Percentiles rank a stretch among this genome's conserved stretches.
Conservation (phyloP, 352 stramenopile genomes). For the Phytophthora idaei region DNA sequence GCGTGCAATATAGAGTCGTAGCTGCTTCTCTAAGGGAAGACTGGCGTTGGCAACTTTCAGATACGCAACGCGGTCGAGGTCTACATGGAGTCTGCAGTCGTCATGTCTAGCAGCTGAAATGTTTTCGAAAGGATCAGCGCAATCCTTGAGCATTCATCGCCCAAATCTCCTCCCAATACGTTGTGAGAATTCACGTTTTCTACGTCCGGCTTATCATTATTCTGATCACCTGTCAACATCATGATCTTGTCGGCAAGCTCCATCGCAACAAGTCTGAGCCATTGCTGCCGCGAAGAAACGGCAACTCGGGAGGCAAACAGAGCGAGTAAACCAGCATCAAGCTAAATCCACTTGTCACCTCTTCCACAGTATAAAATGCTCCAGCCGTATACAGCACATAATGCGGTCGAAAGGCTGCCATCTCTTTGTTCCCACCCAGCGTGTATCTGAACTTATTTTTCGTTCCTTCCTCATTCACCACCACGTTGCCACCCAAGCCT, state of each 20-base stretch:
- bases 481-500: constrained; percentile 8
- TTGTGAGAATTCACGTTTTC: constrained; percentile 1
- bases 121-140: constrained; percentile 9
- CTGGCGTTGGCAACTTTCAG: constrained; percentile 10
- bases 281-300: constrained; percentile 5
- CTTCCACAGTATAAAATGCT: constrained; percentile 5
- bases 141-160: neutral
- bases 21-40: constrained; percentile 5
- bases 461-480: constrained; percentile 13
- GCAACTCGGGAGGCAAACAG: constrained; percentile 14
- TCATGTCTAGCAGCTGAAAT: constrained; percentile 4
- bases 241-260: constrained; percentile 8
- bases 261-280: constrained; percentile 8
- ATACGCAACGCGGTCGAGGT: constrained; percentile 5
- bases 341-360: constrained; percentile 17
- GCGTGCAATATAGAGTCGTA: constrained; percentile 16
- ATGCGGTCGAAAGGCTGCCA: constrained; percentile 12
- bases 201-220: neutral
- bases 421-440: constrained; percentile 7
- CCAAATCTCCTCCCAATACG: neutral
- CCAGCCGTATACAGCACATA: constrained; percentile 17
- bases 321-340: constrained; percentile 20
- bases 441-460: constrained; percentile 13
- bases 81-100: neutral
- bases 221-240: neutral